These are phyloP conservation scores for Skeletonema grethae DNA, from an alignment of 108 stramenopile genomes.

Conservation along the genomic window DNA sequence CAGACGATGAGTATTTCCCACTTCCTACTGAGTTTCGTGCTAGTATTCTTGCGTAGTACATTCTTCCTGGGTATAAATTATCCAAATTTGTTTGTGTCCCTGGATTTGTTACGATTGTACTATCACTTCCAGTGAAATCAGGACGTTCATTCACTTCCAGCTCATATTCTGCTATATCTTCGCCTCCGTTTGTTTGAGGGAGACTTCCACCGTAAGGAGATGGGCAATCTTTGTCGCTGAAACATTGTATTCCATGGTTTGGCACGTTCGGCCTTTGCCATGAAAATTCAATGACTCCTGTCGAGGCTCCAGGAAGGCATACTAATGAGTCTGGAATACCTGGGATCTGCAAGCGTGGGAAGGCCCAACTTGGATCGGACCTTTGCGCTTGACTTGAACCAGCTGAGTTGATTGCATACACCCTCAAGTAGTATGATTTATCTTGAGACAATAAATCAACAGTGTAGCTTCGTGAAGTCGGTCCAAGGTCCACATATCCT, in stretches of 20 bases:
- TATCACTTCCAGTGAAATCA: constrained; percentile 58
- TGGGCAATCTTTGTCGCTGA: constrained; percentile 64
- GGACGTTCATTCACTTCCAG: constrained; percentile 60
- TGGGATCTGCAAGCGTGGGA: constrained; percentile 67
- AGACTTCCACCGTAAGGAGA: constrained; percentile 62
- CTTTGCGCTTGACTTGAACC: constrained; percentile 55
- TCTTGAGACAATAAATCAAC: constrained; percentile 42
- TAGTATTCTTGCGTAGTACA: constrained; percentile 66
- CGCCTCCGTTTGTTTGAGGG: constrained; percentile 73
- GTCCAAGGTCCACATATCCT: constrained; percentile 59
- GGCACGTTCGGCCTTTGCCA: constrained; percentile 77
- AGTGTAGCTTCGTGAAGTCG: constrained; percentile 46
- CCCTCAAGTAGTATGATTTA: constrained; percentile 63
- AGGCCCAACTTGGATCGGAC: constrained; percentile 30
- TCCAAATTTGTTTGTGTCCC: constrained; percentile 34
- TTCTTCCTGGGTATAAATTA: constrained; percentile 37
- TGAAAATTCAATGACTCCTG: constrained; percentile 53
- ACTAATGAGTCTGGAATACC: constrained; percentile 58
- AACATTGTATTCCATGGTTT: constrained; percentile 73
- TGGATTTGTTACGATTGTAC: constrained; percentile 18
- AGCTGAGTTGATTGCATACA: constrained; percentile 68
- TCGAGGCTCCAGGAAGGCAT: constrained; percentile 17
- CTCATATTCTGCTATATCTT: constrained; percentile 69
- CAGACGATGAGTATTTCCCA: constrained; percentile 27
- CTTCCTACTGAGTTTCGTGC: constrained; percentile 65